Conservation (phyloP, 495 filamentous ascomycete species). For the Letharia columbiana region DNA sequence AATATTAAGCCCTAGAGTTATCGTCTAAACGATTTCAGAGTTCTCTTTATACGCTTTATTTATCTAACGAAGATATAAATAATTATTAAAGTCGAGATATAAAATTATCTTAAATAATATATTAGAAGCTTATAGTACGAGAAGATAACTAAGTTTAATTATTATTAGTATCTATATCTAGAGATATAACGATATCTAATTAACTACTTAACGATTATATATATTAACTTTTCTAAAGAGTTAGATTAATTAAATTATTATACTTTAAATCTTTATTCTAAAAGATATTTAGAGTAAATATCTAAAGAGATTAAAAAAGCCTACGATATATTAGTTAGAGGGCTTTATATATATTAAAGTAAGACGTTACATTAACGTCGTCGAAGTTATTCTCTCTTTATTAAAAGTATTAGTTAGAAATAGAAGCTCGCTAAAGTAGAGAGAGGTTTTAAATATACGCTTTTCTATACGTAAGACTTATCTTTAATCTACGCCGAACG, state of each 20-base stretch:
- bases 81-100: neutral
- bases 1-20: neutral
- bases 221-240: neutral
- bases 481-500: neutral
- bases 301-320: neutral
- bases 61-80: slow-evolving; percentile 5
- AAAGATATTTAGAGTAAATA: neutral
- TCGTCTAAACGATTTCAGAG: neutral
- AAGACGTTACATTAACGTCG: neutral
- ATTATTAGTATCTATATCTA: neutral
- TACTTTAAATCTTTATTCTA: neutral
- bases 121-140: neutral
- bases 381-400: neutral
- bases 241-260: neutral
- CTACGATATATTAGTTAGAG: neutral
- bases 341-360: neutral
- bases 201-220: neutral
- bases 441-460: neutral
- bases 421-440: neutral
- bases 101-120: neutral
- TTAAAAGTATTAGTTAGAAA: neutral
- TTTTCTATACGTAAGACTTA: neutral
- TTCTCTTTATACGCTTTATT: neutral
- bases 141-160: neutral
- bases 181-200: neutral